Conservation (phyloP, 352 stramenopile species). For the Phytopythium litorale region DNA sequence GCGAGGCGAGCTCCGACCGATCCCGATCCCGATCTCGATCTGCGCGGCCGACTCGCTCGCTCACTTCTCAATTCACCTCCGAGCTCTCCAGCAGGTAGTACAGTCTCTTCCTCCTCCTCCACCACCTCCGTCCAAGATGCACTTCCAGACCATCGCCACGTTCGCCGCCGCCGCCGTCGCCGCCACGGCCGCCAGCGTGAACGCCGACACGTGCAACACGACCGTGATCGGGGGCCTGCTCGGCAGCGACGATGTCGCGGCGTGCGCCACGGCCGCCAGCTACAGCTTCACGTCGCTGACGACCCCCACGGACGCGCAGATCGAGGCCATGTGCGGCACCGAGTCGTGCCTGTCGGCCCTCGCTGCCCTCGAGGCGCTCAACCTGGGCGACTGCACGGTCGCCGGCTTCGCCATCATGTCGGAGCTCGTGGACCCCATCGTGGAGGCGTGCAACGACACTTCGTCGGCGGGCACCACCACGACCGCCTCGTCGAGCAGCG, state of each 20-base stretch:
- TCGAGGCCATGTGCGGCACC: conserved; percentile 27
- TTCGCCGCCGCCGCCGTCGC: conserved; percentile 4
- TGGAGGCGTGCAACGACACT: conserved; percentile 11
- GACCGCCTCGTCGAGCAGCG: conserved; percentile 5
- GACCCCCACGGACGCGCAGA: conserved; percentile 17
- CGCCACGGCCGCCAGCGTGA: not conserved
- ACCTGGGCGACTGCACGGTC: conserved; percentile 28
- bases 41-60: not conserved
- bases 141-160: conserved; percentile 6
- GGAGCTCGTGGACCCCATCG: conserved; percentile 21
- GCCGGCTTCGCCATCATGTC: conserved; percentile 19
- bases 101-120: not conserved
- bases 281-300: conserved; percentile 30
- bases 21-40: not conserved
- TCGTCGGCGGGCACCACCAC: conserved; percentile 4
- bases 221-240: conserved; percentile 23
- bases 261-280: conserved; percentile 22
- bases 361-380: conserved; percentile 16
- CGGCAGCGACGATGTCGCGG: conserved; percentile 16
- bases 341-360: conserved; percentile 24
- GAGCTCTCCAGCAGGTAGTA: conserved; percentile 6
- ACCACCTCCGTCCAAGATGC: not conserved
- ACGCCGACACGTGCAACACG: conserved; percentile 20
- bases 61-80: conserved; percentile 8
- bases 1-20: not conserved